Base-by-base conservation (phyloP, 2,329 filamentous ascomycete species). In the Cladosporium sp. region DNA sequence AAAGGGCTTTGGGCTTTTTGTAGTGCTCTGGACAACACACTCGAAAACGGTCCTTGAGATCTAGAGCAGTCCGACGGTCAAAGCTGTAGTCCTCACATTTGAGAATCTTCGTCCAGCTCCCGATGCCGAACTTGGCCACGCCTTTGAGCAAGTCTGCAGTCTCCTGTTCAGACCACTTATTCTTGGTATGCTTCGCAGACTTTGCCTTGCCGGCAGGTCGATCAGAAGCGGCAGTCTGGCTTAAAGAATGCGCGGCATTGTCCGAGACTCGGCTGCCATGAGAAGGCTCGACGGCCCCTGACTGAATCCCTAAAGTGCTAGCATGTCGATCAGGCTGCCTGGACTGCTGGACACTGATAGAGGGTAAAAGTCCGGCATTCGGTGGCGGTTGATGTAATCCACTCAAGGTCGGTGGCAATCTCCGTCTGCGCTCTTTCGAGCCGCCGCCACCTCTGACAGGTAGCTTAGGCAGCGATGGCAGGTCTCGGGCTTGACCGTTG, bases 311-410 rank as follows among this genome's bases (percentile, higher is more conserved):
- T n/a, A 21, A 25, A 2, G 18, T 23, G 10, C 28, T 18, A 26
- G 32, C 25, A 18, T 39, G 18, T 7, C 25, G 49, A 28, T 30
- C 36, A 39, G 56, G 36, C 28, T 64, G 51, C n/a, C 54, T 48
- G 6, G 69, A 69, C 61, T 71, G 65, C 28, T 71, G 67, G 13
- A 65, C 79, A 68, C 84, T 85, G 63, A 89, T 89, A 4, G 85
- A 85, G 6, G 87, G 87, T 57, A 89, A 83, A 7, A 88, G 75
- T 14, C 84, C 82, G 54, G 85, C 85, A 73, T 88, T 84, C 10
- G 86, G 86, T 16, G 87, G 87, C 2, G 87, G 87, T 67, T 89
- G 86, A 75, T 88, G 86, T 51, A 89, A 75, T 8, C 86, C 86
- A 70, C 87, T 87, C 13, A 89, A 75, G 18, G 83, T 75, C 8